Evolutionary conservation across 2,329 filamentous ascomycete species (phyloP).

Genomic region (Fusarium globosum): DNA sequence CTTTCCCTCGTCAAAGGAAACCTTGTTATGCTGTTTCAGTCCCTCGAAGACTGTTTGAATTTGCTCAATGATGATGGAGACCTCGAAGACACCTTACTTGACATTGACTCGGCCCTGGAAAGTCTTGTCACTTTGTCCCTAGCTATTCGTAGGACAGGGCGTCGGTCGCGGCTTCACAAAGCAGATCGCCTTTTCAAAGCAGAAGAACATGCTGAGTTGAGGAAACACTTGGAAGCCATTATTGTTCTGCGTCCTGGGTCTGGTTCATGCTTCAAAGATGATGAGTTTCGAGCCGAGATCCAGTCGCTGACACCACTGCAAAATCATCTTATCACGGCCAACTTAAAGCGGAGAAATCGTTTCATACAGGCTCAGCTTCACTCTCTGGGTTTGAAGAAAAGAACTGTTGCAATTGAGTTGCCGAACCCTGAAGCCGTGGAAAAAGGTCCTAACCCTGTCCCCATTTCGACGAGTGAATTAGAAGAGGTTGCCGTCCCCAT

Average conservation of each 20-base stretch:
- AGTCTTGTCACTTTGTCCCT: not conserved
- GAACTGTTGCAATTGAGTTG: accelerated
- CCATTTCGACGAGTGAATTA: too few species aligned
- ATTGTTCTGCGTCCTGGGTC: accelerated
- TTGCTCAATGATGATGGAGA: accelerated
- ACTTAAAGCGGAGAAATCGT: not conserved
- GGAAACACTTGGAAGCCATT: not conserved
- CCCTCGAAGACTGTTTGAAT: accelerated
- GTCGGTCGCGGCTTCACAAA: accelerated
- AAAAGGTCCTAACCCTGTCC: accelerated
- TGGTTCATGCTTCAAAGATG: accelerated
- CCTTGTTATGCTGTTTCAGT: not conserved
- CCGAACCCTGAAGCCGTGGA: accelerated
- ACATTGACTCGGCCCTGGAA: not conserved
- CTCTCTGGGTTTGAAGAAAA: not conserved
- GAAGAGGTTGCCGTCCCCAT: not conserved
- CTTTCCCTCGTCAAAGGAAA: not conserved
- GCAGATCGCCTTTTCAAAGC: not conserved
- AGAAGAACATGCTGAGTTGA: not conserved
- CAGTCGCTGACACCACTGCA: accelerated
- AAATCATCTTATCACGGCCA: not conserved
- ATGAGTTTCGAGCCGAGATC: accelerated
- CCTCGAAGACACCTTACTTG: accelerated
- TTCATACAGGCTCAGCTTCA: not conserved
- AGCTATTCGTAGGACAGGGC: not conserved